Evolutionary conservation across 805 yeast genomes (phyloP).

Genomic region (Hanseniaspora guilliermondii): DNA sequence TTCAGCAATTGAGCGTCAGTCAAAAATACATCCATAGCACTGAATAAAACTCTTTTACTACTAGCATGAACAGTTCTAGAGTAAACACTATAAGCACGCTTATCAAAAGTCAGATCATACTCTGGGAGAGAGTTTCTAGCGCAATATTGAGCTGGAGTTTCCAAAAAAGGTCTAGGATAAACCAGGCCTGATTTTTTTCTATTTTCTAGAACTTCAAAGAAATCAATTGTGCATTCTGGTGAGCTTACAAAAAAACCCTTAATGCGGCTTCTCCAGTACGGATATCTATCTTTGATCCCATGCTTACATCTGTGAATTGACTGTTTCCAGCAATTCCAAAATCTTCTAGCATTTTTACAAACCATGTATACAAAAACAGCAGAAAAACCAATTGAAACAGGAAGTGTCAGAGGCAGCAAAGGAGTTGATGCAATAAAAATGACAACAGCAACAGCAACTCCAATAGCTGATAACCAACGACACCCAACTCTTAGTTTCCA

Average conservation of each 20-base stretch:
- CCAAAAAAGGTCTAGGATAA: too few relatives aligned
- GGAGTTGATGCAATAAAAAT: background rate
- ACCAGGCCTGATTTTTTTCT: too few relatives aligned
- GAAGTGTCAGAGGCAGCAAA: background rate
- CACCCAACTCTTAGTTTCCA: background rate
- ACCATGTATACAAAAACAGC: background rate
- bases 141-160: too few relatives aligned
- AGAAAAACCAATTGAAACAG: background rate
- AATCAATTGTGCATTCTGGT: too few relatives aligned
- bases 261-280: background rate
- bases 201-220: too few relatives aligned
- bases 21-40: background rate
- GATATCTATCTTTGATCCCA: background rate
- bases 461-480: background rate
- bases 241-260: background rate
- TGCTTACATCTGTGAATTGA: background rate
- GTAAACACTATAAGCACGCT: too few relatives aligned
- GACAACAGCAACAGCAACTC: background rate
- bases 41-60: background rate
- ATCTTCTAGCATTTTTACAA: background rate
- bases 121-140: too few relatives aligned
- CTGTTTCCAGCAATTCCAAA: too few relatives aligned
- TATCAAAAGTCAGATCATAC: too few relatives aligned
- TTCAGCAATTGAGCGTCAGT: background rate
- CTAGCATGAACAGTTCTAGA: background rate